Evolutionary conservation across 441 rosid genomes (phyloP).

Genomic region (Populus hybrid): DNA sequence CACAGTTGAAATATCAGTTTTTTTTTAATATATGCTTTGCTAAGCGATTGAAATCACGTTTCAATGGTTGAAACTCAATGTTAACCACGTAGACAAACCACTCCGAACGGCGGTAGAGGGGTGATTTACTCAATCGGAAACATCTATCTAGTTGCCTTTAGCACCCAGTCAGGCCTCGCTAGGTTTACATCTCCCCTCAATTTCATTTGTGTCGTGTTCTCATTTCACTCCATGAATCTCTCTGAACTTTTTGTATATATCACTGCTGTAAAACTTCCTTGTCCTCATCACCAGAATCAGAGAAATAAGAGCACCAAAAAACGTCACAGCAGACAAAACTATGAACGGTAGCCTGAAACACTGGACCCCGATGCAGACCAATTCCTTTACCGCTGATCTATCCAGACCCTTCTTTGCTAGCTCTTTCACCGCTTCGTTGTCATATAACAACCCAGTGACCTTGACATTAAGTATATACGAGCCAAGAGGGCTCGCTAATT

Average conservation of each 20-base stretch:
- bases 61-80: not conserved
- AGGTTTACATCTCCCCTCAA: not conserved
- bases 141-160: not conserved
- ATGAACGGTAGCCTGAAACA: conserved; percentile 63
- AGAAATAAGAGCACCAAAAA: conserved; percentile 63
- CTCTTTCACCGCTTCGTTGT: conserved; percentile 58
- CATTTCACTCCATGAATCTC: conserved; percentile 23
- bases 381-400: conserved; percentile 52
- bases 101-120: not conserved
- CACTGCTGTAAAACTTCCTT: conserved; percentile 62
- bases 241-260: conserved; percentile 75
- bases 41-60: not conserved
- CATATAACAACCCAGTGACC: conserved; percentile 67
- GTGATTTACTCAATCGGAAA: not conserved
- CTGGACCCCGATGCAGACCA: conserved; percentile 61
- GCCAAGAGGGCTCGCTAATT: conserved; percentile 76
- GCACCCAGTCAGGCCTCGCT: not conserved
- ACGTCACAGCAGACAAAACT: conserved; percentile 48
- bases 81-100: not conserved
- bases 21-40: no score
- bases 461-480: conserved; percentile 73
- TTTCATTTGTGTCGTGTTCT: conserved; percentile 1
- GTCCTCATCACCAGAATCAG: conserved; percentile 63
- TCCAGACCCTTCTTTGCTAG: conserved; percentile 43
- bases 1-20: not conserved